These are phyloP conservation scores for Amniculicola lignicola DNA, from an alignment of 495 filamentous ascomycete species.

Conservation along the genomic window DNA sequence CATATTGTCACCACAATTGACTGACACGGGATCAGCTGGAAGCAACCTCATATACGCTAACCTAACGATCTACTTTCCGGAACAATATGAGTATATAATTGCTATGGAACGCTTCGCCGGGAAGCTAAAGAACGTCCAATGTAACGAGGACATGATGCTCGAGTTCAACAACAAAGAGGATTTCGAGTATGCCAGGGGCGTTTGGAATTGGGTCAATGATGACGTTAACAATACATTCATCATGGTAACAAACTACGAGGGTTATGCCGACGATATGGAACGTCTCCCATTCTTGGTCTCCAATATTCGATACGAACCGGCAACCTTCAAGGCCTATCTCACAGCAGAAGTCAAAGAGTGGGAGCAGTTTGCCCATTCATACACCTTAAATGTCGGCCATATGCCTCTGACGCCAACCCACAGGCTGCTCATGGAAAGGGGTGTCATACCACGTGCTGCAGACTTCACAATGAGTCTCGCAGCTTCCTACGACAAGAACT, in stretches of 20 bases:
- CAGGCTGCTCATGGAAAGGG: conserved; percentile 9
- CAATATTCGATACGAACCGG: conserved; percentile 18
- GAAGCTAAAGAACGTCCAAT: conserved; percentile 22
- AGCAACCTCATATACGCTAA: too few species aligned
- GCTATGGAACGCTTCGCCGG: conserved; percentile 26
- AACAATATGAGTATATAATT: conserved; percentile 15
- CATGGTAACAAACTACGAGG: conserved; percentile 21
- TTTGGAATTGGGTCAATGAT: conserved; percentile 29
- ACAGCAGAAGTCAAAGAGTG: conserved; percentile 12
- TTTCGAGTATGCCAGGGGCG: conserved; percentile 13
- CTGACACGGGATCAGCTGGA: too few species aligned
- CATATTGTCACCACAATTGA: too few species aligned
- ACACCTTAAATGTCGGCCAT: conserved; percentile 18
- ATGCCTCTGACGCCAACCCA: conserved; percentile 10
- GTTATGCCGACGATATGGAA: conserved; percentile 14
- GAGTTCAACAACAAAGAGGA: conserved; percentile 22
- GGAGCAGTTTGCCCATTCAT: conserved; percentile 26
- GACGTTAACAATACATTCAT: conserved; percentile 24
- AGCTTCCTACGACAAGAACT: conserved; percentile 11
- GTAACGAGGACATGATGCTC: conserved; percentile 23
- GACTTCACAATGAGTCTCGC: conserved; percentile 25
- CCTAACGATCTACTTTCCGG: conserved; percentile 22
- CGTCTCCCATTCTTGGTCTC: conserved; percentile 21
- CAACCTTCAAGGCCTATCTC: conserved; percentile 7
- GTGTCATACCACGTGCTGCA: conserved; percentile 2